Conservation (phyloP, 148 eudicot genomes). For the Arbutus unedo region DNA sequence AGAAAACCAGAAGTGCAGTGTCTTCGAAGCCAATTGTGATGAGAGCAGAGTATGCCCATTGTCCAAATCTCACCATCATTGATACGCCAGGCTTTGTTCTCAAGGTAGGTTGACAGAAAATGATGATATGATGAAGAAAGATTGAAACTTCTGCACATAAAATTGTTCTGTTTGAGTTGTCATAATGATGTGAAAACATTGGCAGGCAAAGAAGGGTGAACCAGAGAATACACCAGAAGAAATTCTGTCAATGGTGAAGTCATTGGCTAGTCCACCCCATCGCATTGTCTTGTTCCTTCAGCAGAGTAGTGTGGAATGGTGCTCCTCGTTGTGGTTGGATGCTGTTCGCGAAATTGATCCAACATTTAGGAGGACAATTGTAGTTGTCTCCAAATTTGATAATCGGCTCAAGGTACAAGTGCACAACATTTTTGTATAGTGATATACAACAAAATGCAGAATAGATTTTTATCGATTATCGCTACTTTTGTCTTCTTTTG, state of each 20-base stretch:
- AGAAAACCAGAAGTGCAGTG: conserved; percentile 67
- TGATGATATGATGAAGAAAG: conserved; percentile 5
- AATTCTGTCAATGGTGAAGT: conserved; percentile 91
- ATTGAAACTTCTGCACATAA: not conserved
- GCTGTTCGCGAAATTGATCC: conserved; percentile 92
- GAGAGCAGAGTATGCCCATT: conserved; percentile 97
- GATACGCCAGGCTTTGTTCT: conserved; percentile 98
- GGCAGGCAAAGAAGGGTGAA: conserved; percentile 94
- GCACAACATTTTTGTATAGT: not conserved
- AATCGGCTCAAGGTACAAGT: conserved; percentile 83
- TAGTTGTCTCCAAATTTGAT: conserved; percentile 96
- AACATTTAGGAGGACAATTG: conserved; percentile 65
- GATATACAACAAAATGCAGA: not conserved
- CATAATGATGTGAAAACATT: conserved; percentile 11
- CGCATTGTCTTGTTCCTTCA: conserved; percentile 94
- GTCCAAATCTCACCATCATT: conserved; percentile 95
- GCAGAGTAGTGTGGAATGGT: conserved; percentile 99
- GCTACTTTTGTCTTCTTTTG: not conserved
- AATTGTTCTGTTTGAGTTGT: not conserved
- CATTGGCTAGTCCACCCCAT: conserved; percentile 93
- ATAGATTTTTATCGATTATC: not conserved
- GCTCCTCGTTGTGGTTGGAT: conserved; percentile 97
- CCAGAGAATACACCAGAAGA: conserved; percentile 94
- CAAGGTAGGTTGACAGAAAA: conserved; percentile 46
- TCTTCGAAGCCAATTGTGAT: conserved; percentile 93